Base-by-base conservation (phyloP, 2,329 filamentous ascomycete species). In the Colletotrichum magnum region DNA sequence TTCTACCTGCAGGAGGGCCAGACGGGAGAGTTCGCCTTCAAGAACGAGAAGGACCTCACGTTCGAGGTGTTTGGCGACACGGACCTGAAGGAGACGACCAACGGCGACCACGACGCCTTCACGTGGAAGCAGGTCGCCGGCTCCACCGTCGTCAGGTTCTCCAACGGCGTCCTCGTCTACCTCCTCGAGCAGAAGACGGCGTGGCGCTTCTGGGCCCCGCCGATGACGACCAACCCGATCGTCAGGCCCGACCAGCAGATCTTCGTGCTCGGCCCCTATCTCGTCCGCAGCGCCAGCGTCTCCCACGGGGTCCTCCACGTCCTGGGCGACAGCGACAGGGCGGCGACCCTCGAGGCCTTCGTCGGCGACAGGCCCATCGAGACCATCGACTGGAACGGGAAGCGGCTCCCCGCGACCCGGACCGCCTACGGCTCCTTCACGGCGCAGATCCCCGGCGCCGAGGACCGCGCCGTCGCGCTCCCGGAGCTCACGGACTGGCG, bases 261-360 rank as follows among this genome's bases (percentile, higher is more conserved):
- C 24, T 89, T 93, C 52, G 78, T 91, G 56, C 87, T 90, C 69
- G 90, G 87, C 0, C 88, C 88, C 7, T 92, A 93, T 73, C 84
- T 93, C 0, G 77, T 92, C 47, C 87, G 91, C 12, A 88, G 86
- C 0, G 90, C 90, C 0, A 83, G 84, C 3, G 77, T 91, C 1
- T 74, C 86, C 6, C 88, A 86, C 3, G 81, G 80, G 21, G 84
- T 85, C 2, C 82, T 95, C 5, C 82, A 87, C 15, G 78, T 95
- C 5, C 87, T 87, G 3, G 93, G 91, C 5, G 93, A 95, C 74
- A 85, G 94, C 71, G 95, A 95, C 73, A 79, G 83, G 3, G 78
- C 84, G 0, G 94, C 92, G 0, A 90, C 90, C 0, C 80, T 93
- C 26, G 90, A 92, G 72, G 82, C 92, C 15, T 69, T 65, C 54